Base-by-base conservation (phyloP, 495 filamentous ascomycete genomes). In the Articulospora tetracladia region DNA sequence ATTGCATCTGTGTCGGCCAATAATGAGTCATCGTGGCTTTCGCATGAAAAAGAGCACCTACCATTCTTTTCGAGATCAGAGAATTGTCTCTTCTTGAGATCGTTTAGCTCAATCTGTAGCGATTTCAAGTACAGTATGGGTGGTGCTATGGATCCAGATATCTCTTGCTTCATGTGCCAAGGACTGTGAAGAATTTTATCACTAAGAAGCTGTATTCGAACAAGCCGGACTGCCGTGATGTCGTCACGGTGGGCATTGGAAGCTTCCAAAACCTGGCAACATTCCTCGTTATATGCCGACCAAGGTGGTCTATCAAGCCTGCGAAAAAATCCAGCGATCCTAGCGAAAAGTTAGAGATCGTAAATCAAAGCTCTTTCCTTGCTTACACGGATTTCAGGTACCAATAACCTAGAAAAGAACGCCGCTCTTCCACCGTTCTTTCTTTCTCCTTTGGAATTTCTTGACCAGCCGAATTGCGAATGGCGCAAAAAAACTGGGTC, bases 211-310 rank as follows among this genome's bases (percentile, higher is more conserved):
- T 62, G 58, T 2, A 59, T 51, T 25, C 39, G 50, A 20, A 64
- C 13, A 6, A 60, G 17, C 6, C 27, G 28, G 20, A 57, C 28
- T 7, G 50, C 39, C 26, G 1, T 44, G 7, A n/a, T 51, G 25
- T 61, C 63, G 17, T 25, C 13, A 66, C 68, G 3, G 58, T 67
- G 57, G 53, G 67, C 0, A 36, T 55, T 10, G 17, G 55, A 15
- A 73, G 61, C 20, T 62, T 23, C 24, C n/a, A 64, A 53, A 11
- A 52, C 53, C 19, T 53, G 57, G 2, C 73, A 67, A 24, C 65
- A 70, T 30, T 75, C 69, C 20, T 76, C 73, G 68, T 75, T 68
- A 36, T 74, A 68, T 8, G 71, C 58, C 6, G 74, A 74, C 57
- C 57, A 59, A 12, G 1, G 13, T 39, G 32, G 20, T 19, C 20